Evolutionary conservation across 345 rosid genomes (phyloP).

Genomic region (Syzygium aromaticum): DNA sequence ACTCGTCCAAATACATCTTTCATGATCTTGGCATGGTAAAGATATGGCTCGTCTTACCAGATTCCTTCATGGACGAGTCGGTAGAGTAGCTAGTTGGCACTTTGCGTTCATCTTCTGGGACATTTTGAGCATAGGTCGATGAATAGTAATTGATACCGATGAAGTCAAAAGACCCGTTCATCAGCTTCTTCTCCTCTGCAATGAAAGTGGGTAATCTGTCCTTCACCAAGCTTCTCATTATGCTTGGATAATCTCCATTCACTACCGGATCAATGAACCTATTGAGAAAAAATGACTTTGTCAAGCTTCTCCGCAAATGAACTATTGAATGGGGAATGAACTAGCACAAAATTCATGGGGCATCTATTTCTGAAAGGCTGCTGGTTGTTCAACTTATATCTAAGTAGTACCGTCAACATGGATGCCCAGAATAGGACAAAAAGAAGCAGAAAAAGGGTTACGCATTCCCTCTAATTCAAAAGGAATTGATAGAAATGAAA

Average conservation of each 20-base stretch:
- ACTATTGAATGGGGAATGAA: background rate
- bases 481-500: background rate
- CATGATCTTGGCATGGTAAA: background rate
- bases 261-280: conserved; percentile 41
- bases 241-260: conserved; percentile 29
- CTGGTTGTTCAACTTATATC: background rate
- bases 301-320: background rate
- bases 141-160: conserved; percentile 40
- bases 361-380: background rate
- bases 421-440: background rate
- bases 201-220: conserved; percentile 35
- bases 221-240: conserved; percentile 25
- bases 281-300: background rate
- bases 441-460: background rate
- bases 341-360: background rate
- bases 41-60: conserved; percentile 2
- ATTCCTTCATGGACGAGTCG: background rate
- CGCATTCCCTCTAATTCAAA: background rate
- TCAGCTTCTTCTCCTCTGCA: conserved; percentile 14
- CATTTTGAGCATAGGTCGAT: conserved; percentile 18
- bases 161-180: conserved; percentile 33
- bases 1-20: background rate
- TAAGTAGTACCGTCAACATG: background rate
- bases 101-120: background rate
- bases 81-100: background rate